Conservation (phyloP, 169 alveolate genomes). For the Neospora caninum region DNA sequence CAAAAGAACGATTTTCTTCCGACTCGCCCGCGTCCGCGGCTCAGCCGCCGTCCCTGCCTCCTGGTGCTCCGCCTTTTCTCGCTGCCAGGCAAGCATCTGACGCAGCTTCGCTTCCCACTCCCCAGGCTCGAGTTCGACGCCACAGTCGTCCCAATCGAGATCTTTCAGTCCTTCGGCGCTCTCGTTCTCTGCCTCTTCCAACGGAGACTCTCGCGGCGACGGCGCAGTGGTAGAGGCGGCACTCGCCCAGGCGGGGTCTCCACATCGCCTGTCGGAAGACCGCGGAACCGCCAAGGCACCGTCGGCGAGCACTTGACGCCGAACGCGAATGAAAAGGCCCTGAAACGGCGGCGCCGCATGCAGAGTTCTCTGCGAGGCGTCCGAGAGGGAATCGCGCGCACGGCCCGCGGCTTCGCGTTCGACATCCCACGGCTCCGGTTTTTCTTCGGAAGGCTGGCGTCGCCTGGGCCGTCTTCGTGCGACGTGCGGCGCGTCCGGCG, state of each 20-base stretch:
- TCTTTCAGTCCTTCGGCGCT: not conserved
- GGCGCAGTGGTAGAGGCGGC: not conserved
- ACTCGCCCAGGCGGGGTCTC: not conserved
- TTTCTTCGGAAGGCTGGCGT: not conserved
- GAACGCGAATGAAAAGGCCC: slow-evolving; percentile 50
- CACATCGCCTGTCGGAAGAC: not conserved
- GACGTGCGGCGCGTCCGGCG: not conserved
- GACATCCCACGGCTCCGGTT: not conserved
- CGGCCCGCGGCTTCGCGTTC: too few relatives aligned
- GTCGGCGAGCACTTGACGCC: slow-evolving; percentile 69
- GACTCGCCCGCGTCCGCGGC: not conserved
- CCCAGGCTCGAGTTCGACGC: slow-evolving; percentile 59
- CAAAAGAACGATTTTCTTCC: slow-evolving; percentile 38
- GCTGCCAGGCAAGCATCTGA: slow-evolving; percentile 45
- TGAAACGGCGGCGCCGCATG: slow-evolving; percentile 62
- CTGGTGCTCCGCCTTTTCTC: not conserved
- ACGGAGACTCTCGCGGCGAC: not conserved
- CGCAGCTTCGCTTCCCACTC: slow-evolving; percentile 62
- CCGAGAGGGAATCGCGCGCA: too few relatives aligned
- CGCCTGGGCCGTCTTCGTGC: not conserved
- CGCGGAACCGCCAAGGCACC: slow-evolving; percentile 29
- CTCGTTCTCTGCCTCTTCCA: not conserved
- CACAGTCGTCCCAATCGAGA: slow-evolving; percentile 62
- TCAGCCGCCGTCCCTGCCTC: not conserved
- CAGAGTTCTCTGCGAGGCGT: too few relatives aligned